Evolutionary conservation across 192 early-diverging fungal species (phyloP).

Genomic region (Entophlyctis luteolus): DNA sequence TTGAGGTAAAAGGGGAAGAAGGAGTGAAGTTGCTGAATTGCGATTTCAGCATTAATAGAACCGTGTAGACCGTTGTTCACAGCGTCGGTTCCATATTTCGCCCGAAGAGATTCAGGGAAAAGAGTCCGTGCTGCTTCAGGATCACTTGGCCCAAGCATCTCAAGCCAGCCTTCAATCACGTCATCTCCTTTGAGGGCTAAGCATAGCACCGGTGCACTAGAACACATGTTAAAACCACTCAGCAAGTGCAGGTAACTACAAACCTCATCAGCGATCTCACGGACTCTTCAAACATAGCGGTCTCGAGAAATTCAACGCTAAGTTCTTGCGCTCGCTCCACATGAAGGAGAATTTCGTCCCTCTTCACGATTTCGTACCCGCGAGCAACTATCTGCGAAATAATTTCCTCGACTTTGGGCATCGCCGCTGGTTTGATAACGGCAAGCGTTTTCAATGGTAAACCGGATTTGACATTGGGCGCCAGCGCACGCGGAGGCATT

Average conservation of each 20-base stretch:
- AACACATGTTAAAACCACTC: not conserved
- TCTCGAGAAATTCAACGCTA: conserved; percentile 33
- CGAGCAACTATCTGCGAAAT: conserved; percentile 44
- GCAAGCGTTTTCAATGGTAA: conserved; percentile 47
- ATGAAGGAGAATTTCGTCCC: conserved; percentile 43
- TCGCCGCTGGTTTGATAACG: conserved; percentile 51
- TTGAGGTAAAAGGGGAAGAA: conserved; percentile 43
- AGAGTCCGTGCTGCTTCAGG: conserved; percentile 33
- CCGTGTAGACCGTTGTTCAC: conserved; percentile 55
- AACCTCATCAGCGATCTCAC: conserved; percentile 36
- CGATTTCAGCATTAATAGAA: conserved; percentile 36
- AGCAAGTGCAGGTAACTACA: not conserved
- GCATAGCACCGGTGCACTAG: conserved; percentile 35
- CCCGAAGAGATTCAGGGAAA: conserved; percentile 48
- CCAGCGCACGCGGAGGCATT: not conserved
- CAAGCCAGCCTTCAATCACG: conserved; percentile 44
- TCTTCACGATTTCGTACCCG: conserved; percentile 45
- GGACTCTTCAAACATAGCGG: conserved; percentile 36
- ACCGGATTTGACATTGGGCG: not conserved
- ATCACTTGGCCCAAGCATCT: conserved; percentile 55
- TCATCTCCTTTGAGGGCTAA: conserved; percentile 50
- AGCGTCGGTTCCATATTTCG: conserved; percentile 45
- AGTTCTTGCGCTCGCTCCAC: conserved; percentile 40
- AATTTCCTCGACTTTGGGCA: conserved; percentile 44
- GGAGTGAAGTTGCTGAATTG: conserved; percentile 43